Evolutionary conservation across 805 yeast genomes (phyloP).

Genomic region (Yarrowia sp.): DNA sequence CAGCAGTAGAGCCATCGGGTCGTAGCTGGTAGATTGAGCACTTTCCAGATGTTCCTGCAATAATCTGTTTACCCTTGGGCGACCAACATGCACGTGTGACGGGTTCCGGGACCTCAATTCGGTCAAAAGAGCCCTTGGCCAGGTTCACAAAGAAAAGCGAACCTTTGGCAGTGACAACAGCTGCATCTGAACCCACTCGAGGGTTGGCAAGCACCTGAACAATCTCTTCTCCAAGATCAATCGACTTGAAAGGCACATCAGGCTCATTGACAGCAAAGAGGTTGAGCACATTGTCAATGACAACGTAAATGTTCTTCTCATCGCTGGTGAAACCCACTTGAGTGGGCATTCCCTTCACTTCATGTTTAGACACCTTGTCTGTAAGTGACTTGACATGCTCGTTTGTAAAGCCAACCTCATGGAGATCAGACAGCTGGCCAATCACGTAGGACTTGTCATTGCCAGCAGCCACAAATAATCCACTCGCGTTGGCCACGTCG

Average conservation of each 20-base stretch:
- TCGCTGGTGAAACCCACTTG: conserved; percentile 34
- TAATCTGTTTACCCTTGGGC: conserved; percentile 34
- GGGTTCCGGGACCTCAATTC: conserved; percentile 10
- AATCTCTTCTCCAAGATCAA: conserved; percentile 12
- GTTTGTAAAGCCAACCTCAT: conserved; percentile 25
- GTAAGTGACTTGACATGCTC: conserved; percentile 21
- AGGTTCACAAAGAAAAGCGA: conserved; percentile 12
- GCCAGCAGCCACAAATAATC: conserved; percentile 34
- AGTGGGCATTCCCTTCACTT: conserved; percentile 26
- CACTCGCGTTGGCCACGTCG: conserved; percentile 34
- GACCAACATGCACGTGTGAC: conserved; percentile 34
- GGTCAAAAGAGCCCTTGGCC: not conserved
- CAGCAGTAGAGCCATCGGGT: conserved; percentile 28
- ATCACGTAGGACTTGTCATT: conserved; percentile 29
- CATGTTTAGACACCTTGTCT: conserved; percentile 1
- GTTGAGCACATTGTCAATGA: not conserved
- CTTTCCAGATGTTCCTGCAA: conserved; percentile 30
- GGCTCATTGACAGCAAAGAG: not conserved
- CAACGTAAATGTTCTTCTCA: conserved; percentile 31
- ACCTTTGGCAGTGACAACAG: conserved; percentile 29
- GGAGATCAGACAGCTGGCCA: conserved; percentile 31
- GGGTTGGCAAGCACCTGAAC: conserved; percentile 31
- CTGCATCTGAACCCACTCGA: conserved; percentile 25
- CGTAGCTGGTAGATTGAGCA: conserved; percentile 31
- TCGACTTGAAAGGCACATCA: not conserved